Base-by-base conservation (phyloP, 768 basidiomycete species). In the Mycena indigotica region DNA sequence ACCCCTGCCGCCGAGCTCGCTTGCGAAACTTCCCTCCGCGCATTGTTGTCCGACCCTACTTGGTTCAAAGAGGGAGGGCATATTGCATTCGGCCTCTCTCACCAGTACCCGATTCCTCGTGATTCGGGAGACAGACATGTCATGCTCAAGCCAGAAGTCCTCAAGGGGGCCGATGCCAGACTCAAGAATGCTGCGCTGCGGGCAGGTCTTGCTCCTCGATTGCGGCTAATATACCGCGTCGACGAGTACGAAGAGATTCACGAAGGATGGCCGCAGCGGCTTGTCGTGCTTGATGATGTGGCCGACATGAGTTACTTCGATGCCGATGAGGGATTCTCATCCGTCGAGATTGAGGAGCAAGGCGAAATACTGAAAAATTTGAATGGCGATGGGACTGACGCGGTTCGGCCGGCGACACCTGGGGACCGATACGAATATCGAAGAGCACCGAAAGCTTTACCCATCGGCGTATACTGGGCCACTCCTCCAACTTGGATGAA, bases 91-190 rank as follows among this genome's bases (percentile, higher is more conserved):
- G 49, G 58, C 15, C 53, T 59, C 38, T 12, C 58, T 5, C 53
- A 59, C 49, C 28, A 59, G 28, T 59, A 59, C 49, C 58, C 58
- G 21, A 54, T 59, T 39, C 28, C 52, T 8, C 8, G 32, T 8
- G 32, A 35, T 17, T 17, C 10, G 10, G n/a, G 15, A 16, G 8
- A 12, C 15, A 44, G 23, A 23, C 8, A 44, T 8, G 23, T 35
- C 6, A 16, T 58, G 23, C 57, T 58, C 23, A 32, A 19, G n/a
- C 6, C 21, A 12, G 41, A 5, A 8, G 1, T 55, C 19, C 58
- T 59, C 38, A 59, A 57, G 32, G 50, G 56, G 4, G 26, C 48
- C 55, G 55, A 56, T 32, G 55, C 55, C 4, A 30, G 52, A 21
- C 10, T 54, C 6, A 52, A 46, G 3, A 54, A 25, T 16, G 53